phyloP scores from a whole-genome alignment of 352 stramenopile genomes.

The Phytophthora fragariaefolia region DNA sequence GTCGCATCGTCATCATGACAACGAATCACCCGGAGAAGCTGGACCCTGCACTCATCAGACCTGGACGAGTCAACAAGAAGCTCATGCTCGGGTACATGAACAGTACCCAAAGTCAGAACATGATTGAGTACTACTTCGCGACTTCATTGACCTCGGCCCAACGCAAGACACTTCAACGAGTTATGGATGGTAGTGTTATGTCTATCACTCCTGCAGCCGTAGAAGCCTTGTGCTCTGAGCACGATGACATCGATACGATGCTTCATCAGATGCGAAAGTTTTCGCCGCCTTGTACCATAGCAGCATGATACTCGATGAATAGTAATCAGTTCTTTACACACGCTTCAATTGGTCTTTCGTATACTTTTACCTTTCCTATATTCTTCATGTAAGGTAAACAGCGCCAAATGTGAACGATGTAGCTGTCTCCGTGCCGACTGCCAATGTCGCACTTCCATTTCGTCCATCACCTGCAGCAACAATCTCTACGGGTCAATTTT shows the following conservation, averaged over 20 bases:
- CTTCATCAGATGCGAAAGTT: not conserved
- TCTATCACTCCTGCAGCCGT: constrained; percentile 50
- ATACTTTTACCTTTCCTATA: too few species aligned
- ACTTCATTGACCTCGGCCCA: constrained; percentile 34
- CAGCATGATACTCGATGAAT: too few species aligned
- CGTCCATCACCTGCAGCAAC: too few species aligned
- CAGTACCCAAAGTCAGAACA: constrained; percentile 45
- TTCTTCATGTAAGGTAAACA: too few species aligned
- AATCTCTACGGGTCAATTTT: too few species aligned
- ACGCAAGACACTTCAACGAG: constrained; percentile 10
- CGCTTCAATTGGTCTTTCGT: too few species aligned
- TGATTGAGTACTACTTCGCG: constrained; percentile 77
- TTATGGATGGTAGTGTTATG: not conserved
- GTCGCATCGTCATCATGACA: constrained; percentile 86
- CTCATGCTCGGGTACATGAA: constrained; percentile 76
- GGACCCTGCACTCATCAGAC: constrained; percentile 88
- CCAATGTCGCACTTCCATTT: too few species aligned
- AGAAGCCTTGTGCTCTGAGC: constrained; percentile 58
- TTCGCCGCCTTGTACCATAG: not conserved
- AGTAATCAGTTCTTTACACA: too few species aligned
- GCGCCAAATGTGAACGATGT: too few species aligned
- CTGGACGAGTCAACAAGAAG: constrained; percentile 91
- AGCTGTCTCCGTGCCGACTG: too few species aligned
- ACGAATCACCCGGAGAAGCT: constrained; percentile 89
- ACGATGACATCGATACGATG: constrained; percentile 35